Evolutionary conservation across 2,329 filamentous ascomycete species (phyloP), one percentile per base, ranked within the genome.

Genomic region (Plectosphaerella sp.): DNA sequence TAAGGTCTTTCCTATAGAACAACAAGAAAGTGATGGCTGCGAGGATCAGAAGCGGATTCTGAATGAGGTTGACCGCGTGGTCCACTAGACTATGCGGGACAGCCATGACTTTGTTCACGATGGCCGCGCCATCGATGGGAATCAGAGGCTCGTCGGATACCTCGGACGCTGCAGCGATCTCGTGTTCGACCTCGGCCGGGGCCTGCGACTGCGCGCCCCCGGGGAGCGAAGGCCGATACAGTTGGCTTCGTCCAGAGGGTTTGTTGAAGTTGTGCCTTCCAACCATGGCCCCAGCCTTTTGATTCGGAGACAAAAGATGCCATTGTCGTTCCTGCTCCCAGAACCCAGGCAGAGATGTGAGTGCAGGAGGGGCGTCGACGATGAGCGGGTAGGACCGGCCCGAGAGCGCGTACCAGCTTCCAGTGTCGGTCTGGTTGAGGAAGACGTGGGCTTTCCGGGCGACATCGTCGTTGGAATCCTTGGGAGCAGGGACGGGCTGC

Each of bases 331-430:
- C 64, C 33, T 67, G 63, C n/a, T 81, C 71, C 65, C 75, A 73
- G 68, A 76, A 84, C 25, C 73, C 73, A 8, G 67, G 63, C 12
- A 61, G 69, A 58, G 72, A 72, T 43, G 76, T 72, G 57, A 69
- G 72, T 20, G 73, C 81, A 3, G 64, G 57, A 0, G 78, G 77
- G 0, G 78, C 86, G 50, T 90, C 83, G 20, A 92, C 87, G 25
- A 96, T 90, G 10, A 93, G 79, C 4, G 94, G 94, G 61, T 97
- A 97, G 9, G 84, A 84, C 41, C 78, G 79, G 53, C 95, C 93
- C 1, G 93, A 97, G 71, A 97, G 80, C 33, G 92, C 94, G 67
- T 93, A 99, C 91, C 93, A 97, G 55, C 89, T 88, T 28, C 92
- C 93, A n/a, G 78, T 75, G 52, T 88, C 83, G 2, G 92, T 97